Base-by-base conservation (phyloP, 345 rosid species). In the Litchi chinensis region DNA sequence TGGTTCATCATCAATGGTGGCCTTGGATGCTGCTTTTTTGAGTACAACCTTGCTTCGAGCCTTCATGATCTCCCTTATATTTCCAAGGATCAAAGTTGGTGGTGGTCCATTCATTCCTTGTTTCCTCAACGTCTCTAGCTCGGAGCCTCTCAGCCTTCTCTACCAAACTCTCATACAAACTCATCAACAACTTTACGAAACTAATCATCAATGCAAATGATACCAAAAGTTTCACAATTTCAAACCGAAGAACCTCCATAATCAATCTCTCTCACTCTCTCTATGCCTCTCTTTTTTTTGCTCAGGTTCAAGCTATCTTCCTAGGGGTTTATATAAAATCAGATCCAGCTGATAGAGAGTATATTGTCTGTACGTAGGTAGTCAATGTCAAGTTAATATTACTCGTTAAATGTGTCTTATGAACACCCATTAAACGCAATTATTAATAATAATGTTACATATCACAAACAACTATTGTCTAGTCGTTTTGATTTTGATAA, bases 91-190 rank as follows among this genome's bases (percentile, higher is more conserved):
- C 48, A 85, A 70, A 5, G 76, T 22, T 1, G 86, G 87, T 0
- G 77, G 62, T n/a, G 89, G 91, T 8, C 91, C 89, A 6, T 57
- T 43, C 68, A 86, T 76, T 37, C 89, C 87, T 70, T 86, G 89
- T 65, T 79, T 81, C 62, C 74, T 48, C 12, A 88, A 75, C 69
- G 57, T 57, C 40, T 74, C 73, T n/a, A n/a, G n/a, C n/a, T 52
- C 87, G 79, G 11, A 82, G 82, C 78, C 71, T 82, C 68, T 39
- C 52, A 15, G 91, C 89, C 76, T 80, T 84, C 46, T 65, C 24
- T 26, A 88, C 26, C 64, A 59, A 21, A n/a, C 12, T 59, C 26
- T 59, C 7, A 59, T 59, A 59, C 64, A 59, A 59, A 59, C 64
- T 59, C 64, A 59, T 10, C 26, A 59, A 21, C 26, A 59, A 8